phyloP scores from a whole-genome alignment of 768 basidiomycete species.

The Tylopilus vinaceipallidus region DNA sequence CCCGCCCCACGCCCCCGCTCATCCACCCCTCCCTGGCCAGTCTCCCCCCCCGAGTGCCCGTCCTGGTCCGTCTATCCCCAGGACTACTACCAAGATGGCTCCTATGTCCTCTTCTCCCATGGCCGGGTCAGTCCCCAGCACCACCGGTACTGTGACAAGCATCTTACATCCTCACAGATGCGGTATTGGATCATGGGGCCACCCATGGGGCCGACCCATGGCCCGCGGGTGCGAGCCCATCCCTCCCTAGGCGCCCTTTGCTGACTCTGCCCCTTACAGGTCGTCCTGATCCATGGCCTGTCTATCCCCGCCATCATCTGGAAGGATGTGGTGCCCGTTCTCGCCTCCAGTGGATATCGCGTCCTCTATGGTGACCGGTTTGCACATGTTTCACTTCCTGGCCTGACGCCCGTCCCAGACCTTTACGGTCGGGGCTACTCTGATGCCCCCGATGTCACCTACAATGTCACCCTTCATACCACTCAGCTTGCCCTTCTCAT shows the following conservation, averaged over 20 bases:
- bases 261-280: slow-evolving; percentile 46
- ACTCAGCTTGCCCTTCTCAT: slow-evolving; percentile 81
- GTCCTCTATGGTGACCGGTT: slow-evolving; percentile 64
- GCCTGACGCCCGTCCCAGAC: slow-evolving; percentile 42
- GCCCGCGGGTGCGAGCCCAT: slow-evolving; percentile 50
- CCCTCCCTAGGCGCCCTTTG: background rate
- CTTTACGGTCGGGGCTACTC: slow-evolving; percentile 83
- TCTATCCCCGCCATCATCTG: slow-evolving; percentile 76
- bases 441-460: slow-evolving; percentile 69
- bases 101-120: slow-evolving; percentile 62
- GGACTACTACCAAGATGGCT: slow-evolving; percentile 57
- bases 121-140: slow-evolving; percentile 51
- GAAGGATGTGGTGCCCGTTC: slow-evolving; percentile 68
- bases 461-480: slow-evolving; percentile 62
- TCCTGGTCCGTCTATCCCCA: slow-evolving; percentile 76
- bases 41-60: slow-evolving; percentile 49
- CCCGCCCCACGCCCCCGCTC: slow-evolving; percentile 47
- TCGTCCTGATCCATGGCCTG: slow-evolving; percentile 76
- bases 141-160: background rate
- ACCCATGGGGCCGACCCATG: no score
- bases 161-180: slow-evolving; percentile 42
- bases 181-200: slow-evolving; percentile 80
- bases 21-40: slow-evolving; percentile 60
- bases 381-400: background rate
- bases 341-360: slow-evolving; percentile 63